Percentiles rank a stretch among this genome's conserved stretches.
Evolutionary conservation across 176 grass and related monocot genomes (phyloP).

Genomic region (Otatea glauca): DNA sequence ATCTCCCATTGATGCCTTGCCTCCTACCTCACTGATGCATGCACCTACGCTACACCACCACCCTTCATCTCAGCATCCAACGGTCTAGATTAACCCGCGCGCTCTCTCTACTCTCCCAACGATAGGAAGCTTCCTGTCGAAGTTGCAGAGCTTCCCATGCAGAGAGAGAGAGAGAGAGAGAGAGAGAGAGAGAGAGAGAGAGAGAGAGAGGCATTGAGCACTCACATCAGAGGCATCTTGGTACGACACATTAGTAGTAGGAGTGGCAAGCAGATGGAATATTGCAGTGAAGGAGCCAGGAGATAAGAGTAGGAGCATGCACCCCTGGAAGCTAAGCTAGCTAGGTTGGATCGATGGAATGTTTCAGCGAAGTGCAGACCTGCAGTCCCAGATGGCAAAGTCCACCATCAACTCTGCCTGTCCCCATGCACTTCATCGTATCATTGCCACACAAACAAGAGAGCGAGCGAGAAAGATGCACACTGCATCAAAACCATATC

Average conservation of each 20-base stretch:
- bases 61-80: not conserved
- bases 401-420: conserved; percentile 36
- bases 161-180: not conserved
- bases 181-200: no score
- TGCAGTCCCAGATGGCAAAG: conserved; percentile 33
- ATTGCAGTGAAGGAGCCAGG: conserved; percentile 53
- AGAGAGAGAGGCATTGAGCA: conserved; percentile 44
- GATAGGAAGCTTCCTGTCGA: conserved; percentile 29
- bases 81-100: not conserved
- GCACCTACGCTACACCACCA: not conserved
- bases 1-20: conserved; percentile 23
- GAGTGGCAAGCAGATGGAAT: conserved; percentile 83
- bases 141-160: not conserved
- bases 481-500: not conserved
- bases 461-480: not conserved
- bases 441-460: not conserved
- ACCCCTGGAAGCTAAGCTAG: not conserved
- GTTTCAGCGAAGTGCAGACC: conserved; percentile 52
- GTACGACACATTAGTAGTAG: conserved; percentile 33
- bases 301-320: conserved; percentile 3
- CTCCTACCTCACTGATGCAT: not conserved
- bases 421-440: conserved; percentile 24
- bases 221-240: conserved; percentile 86
- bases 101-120: not conserved
- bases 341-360: conserved; percentile 69